Evolutionary conservation across 345 rosid species (phyloP), one percentile per base, ranked within the genome.

Genomic region (Syzygium jambos): DNA sequence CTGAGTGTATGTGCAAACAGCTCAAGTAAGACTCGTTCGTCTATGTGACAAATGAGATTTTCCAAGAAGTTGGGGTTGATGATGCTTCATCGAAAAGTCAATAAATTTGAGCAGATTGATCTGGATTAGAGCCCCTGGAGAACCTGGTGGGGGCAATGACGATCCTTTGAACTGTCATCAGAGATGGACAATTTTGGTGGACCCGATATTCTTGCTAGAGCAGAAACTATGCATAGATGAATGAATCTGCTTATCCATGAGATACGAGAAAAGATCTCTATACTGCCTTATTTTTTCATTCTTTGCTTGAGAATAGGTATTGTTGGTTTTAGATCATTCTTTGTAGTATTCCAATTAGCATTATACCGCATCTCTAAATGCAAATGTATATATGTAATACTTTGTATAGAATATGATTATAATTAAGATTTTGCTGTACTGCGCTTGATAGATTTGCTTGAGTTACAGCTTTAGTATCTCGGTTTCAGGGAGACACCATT

Each of bases 1-100:
- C 96, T 6, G 96, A 95, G 86, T 98, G 99, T 34, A 94, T 98
- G 98, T 95, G 99, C 91, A 95, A 95, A 91, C 13, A 86, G 90
- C 86, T 84, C 90, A 29, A 88, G 6, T 23, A 2, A 84, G 80
- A 57, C 85, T 49, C 61, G 25, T 84, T 41, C 55, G 30, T 22
- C 82, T n/a, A 12, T 41, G 78, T 27, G 51, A 87, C 68, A 55
- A 65, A 17, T 65, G 78, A 65, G 78, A 65, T 65, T 30, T 52
- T 34, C 78, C 78, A 68, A 56, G 19, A 80, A 59, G 21, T 63
- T 83, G 49, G 25, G 80, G 49, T 12, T 51, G 53, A 73, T 84
- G 53, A 73, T 84, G 53, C 85, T 84, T 17, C 49, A 46, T 51
- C 5, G 13, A 8, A 23, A 56, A 77, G 57, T 34, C 25, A 19